Evolutionary conservation across 345 rosid genomes (phyloP).

Genomic region (Aurinia saxatilis): DNA sequence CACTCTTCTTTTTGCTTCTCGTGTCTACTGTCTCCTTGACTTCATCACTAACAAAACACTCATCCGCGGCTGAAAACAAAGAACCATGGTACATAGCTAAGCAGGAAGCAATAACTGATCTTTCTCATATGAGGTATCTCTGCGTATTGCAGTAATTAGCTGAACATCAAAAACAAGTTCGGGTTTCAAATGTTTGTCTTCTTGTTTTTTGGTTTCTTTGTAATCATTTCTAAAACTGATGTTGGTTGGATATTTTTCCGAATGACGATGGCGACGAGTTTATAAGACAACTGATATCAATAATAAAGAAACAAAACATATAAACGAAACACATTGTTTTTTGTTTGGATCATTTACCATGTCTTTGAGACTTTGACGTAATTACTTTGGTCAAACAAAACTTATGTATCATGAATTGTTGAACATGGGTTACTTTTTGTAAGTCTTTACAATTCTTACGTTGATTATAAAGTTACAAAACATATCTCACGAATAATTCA

Average conservation of each 20-base stretch:
- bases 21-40: too few species aligned
- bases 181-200: background rate
- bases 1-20: too few species aligned
- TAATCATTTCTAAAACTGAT: conserved; percentile 4
- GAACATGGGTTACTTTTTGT: background rate
- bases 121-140: too few species aligned
- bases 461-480: background rate
- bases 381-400: background rate
- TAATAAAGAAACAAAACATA: background rate
- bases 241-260: conserved; percentile 1
- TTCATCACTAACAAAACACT: too few species aligned
- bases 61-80: too few species aligned
- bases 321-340: background rate
- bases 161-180: conserved; percentile 37
- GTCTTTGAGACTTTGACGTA: background rate
- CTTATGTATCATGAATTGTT: background rate
- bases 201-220: conserved; percentile 1
- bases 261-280: conserved; percentile 10
- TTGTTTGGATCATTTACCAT: background rate
- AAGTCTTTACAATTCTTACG: too few species aligned
- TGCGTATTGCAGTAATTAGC: conserved; percentile 59
- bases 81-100: too few species aligned
- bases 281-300: background rate
- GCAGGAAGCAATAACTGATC: too few species aligned
- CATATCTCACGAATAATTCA: too few species aligned